phyloP scores from a whole-genome alignment of 2,329 filamentous ascomycete genomes.

The Claviceps cyperi region DNA sequence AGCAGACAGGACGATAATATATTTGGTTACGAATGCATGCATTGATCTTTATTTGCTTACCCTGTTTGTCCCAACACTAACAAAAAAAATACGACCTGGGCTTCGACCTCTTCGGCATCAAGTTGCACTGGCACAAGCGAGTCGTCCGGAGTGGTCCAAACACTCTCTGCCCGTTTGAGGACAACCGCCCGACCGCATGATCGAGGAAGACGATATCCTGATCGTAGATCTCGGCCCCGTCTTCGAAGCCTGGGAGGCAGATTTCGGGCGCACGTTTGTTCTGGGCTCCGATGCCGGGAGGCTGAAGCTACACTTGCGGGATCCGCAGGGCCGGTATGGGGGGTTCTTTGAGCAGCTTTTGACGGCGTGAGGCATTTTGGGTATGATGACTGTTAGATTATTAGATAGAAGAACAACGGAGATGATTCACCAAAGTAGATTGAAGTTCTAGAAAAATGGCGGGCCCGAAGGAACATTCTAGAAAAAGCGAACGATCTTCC shows the following conservation, averaged over 20 bases:
- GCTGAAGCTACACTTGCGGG: slow-evolving; percentile 27
- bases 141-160: slow-evolving; percentile 35
- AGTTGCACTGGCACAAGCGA: slow-evolving; percentile 38
- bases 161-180: slow-evolving; percentile 30
- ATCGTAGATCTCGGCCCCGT: slow-evolving; percentile 37
- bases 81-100: slow-evolving; percentile 28
- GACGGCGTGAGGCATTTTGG: slow-evolving; percentile 6
- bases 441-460: too few relatives aligned
- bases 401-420: too few relatives aligned
- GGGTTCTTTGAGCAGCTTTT: slow-evolving; percentile 29
- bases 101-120: slow-evolving; percentile 19
- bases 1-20: too few relatives aligned
- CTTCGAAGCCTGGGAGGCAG: slow-evolving; percentile 37
- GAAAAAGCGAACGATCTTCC: too few relatives aligned
- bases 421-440: too few relatives aligned
- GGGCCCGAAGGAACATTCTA: too few relatives aligned
- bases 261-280: slow-evolving; percentile 38
- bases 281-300: slow-evolving; percentile 31
- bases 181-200: slow-evolving; percentile 33
- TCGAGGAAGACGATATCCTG: slow-evolving; percentile 34
- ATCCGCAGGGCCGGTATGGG: slow-evolving; percentile 21
- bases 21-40: too few relatives aligned
- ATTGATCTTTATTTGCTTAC: too few relatives aligned
- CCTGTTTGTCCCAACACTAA: too few relatives aligned
- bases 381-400: too few relatives aligned